phyloP scores from a whole-genome alignment of 2,329 filamentous ascomycete species.

The Bipolaris sorokiniana region DNA sequence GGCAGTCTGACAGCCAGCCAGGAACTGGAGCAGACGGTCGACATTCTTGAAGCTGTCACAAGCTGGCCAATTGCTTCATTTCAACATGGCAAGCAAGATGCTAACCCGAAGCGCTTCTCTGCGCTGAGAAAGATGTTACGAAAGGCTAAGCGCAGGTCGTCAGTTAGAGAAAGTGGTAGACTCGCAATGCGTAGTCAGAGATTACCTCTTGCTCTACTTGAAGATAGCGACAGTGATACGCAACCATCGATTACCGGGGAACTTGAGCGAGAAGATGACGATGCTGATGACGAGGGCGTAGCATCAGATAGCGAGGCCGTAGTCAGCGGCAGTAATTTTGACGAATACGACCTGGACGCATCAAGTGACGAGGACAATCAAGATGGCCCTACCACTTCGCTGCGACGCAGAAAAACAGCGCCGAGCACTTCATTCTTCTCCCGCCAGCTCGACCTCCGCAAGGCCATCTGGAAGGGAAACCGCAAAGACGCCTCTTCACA shows the following conservation, averaged over 20 bases:
- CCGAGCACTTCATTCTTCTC: slow-evolving; percentile 36
- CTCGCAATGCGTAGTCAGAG: slow-evolving; percentile 79
- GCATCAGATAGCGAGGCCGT: slow-evolving; percentile 39
- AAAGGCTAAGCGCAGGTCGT: slow-evolving; percentile 61
- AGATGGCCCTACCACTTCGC: slow-evolving; percentile 16
- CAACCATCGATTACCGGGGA: slow-evolving; percentile 29
- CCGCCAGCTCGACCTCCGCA: slow-evolving; percentile 36
- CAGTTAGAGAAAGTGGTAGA: slow-evolving; percentile 63
- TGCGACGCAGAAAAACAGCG: slow-evolving; percentile 30
- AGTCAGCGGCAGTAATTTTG: slow-evolving; percentile 41
- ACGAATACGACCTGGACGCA: slow-evolving; percentile 46
- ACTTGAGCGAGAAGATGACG: slow-evolving; percentile 14
- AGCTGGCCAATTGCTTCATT: slow-evolving; percentile 62
- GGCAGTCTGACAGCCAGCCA: slow-evolving; percentile 49
- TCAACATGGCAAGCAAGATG: slow-evolving; percentile 56
- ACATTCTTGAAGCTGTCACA: slow-evolving; percentile 52
- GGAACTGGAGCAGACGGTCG: slow-evolving; percentile 53
- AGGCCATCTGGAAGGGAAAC: slow-evolving; percentile 33
- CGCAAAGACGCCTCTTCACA: slow-evolving; percentile 15
- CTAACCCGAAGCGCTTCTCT: slow-evolving; percentile 57
- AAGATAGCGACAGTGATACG: slow-evolving; percentile 48
- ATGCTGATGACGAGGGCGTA: slow-evolving; percentile 39
- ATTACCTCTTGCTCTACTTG: slow-evolving; percentile 64
- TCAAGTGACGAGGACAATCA: slow-evolving; percentile 36
- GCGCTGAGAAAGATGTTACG: slow-evolving; percentile 68